These are phyloP conservation scores for Cymodocea nodosa DNA, from an alignment of 116 monocot genomes.

Conservation along the genomic window DNA sequence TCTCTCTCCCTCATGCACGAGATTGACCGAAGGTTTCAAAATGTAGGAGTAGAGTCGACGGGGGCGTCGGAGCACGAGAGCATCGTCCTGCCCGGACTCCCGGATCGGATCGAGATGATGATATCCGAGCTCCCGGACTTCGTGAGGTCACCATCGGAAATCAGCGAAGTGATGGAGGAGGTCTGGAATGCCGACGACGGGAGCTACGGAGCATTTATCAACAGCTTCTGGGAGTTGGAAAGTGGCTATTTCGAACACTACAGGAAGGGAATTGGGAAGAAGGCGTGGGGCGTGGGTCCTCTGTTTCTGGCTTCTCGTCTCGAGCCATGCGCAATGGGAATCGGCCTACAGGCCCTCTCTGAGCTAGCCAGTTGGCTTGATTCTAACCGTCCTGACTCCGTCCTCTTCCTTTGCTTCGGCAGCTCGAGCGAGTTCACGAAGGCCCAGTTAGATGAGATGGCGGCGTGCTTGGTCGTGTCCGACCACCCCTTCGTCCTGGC, in stretches of 20 bases:
- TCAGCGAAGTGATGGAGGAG: not conserved
- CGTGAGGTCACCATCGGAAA: not conserved
- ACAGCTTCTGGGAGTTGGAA: slow-evolving; percentile 34
- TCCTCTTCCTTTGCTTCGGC: slow-evolving; percentile 20
- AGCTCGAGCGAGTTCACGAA: not conserved
- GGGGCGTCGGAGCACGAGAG: not conserved
- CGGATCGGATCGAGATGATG: not conserved
- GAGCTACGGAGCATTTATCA: slow-evolving; percentile 23
- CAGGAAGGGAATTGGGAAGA: not conserved
- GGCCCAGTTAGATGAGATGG: slow-evolving; percentile 6
- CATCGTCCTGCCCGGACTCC: slow-evolving; percentile 4
- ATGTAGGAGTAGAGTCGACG: not conserved
- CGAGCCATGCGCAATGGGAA: too few relatives aligned
- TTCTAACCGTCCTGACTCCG: not conserved
- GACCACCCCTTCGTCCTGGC: slow-evolving; percentile 16
- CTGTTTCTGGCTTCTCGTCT: not conserved
- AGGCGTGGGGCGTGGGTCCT: slow-evolving; percentile 18
- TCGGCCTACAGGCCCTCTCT: not conserved
- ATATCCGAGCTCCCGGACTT: not conserved
- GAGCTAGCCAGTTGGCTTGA: slow-evolving; percentile 6
- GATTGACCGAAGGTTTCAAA: not conserved
- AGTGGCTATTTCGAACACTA: slow-evolving; percentile 15
- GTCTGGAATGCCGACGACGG: not conserved
- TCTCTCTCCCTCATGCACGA: not conserved
- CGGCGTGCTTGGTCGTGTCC: slow-evolving; percentile 1